Evolutionary conservation across 768 basidiomycete species (phyloP), one percentile per base, ranked within the genome.

Genomic region (Amanita fuliginea): DNA sequence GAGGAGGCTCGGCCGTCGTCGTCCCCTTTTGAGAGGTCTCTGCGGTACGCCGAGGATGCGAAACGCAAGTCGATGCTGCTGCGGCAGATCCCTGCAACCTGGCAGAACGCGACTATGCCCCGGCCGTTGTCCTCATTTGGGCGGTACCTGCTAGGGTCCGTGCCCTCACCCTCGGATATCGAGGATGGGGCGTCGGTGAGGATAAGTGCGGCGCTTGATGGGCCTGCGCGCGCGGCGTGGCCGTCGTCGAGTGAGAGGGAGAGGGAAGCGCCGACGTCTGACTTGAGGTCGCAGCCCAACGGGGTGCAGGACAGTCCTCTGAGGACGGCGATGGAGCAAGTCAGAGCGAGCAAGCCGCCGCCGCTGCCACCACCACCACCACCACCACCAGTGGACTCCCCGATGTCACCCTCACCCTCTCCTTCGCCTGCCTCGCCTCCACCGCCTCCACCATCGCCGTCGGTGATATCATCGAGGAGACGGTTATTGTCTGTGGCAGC

Each of bases 401-500:
- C 26, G 22, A 14, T 16, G 11, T 16, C 28, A n/a, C 42, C 39
- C 10, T 21, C 39, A 5, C 42, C 46, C 2, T n/a, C 33, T 4
- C 35, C 19, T 16, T 32, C 42, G 4, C 18, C 34, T 22, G 4
- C 46, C n/a, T 24, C 18, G 18, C 47, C 47, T 24, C 18, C 39
- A 21, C 39, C 22, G 16, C 18, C 41, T 11, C 48, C 37, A 13
- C 26, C 39, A 22, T 21, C 48, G 11, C 41, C 40, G 19, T 16
- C 48, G 13, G 48, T 42, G 18, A 42, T 49, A 24, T 42, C 48
- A 14, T 19, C 48, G 41, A 49, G 41, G 11, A 32, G 48, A 42
- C 39, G 48, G 30, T 24, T 49, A 28, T 19, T 49, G 19, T 49
- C 48, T n/a, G 48, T 49, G 6, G 48, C 48, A 14, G 48, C 48